Conservation (phyloP, 192 early-diverging fungal species). For the Diversispora epigaea region DNA sequence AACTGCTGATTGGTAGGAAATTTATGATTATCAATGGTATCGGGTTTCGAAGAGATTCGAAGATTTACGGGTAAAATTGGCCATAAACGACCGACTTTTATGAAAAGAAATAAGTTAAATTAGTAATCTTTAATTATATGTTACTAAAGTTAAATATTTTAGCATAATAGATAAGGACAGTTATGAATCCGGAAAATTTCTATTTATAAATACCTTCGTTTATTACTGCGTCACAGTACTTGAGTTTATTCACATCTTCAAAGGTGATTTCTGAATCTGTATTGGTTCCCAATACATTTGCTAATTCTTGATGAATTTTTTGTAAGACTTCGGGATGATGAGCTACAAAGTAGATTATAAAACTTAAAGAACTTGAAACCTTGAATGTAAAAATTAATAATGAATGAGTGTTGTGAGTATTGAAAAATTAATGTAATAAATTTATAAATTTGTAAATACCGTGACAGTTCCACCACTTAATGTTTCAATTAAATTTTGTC, state of each 20-base stretch:
- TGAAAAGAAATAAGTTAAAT: background rate
- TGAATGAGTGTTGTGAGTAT: background rate
- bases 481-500: background rate
- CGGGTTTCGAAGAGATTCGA: background rate
- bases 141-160: too few species aligned
- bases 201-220: conserved; percentile 9
- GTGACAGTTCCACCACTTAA: background rate
- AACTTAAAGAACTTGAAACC: background rate
- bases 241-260: conserved; percentile 6
- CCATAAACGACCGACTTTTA: background rate
- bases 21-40: conserved; percentile 4
- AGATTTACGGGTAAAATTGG: background rate
- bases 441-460: background rate
- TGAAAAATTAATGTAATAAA: background rate
- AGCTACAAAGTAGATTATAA: background rate
- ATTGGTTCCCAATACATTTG: background rate
- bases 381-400: background rate
- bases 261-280: background rate
- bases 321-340: conserved; percentile 2
- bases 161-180: too few species aligned
- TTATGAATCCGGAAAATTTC: background rate
- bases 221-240: conserved; percentile 15
- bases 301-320: conserved; percentile 1
- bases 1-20: background rate
- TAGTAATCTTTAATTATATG: background rate